Conservation (phyloP, 345 rosid genomes). For the Pseudoturritis turrita region DNA sequence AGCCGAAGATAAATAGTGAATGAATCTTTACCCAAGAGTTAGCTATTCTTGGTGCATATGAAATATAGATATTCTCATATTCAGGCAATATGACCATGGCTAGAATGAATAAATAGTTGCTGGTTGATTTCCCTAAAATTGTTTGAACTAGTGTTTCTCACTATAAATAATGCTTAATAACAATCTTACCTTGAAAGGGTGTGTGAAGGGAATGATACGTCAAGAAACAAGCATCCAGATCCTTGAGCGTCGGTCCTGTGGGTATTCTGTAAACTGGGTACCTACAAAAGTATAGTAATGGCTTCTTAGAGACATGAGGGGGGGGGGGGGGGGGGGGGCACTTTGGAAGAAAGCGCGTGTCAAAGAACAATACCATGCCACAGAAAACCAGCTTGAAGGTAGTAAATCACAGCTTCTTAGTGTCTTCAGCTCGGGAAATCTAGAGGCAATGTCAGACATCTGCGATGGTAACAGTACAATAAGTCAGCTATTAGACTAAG, state of each 20-base stretch:
- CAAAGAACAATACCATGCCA: conserved; percentile 63
- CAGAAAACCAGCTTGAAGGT: conserved; percentile 85
- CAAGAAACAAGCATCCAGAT: conserved; percentile 92
- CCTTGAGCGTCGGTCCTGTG: conserved; percentile 78
- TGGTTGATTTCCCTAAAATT: neutral
- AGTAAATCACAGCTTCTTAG: conserved; percentile 70
- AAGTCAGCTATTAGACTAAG: too few relatives aligned
- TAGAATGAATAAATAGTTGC: neutral
- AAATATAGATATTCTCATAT: too few relatives aligned
- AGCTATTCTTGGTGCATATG: neutral
- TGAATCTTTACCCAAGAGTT: neutral
- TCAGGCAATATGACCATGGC: neutral
- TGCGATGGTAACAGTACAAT: conserved; percentile 27
- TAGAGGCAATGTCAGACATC: conserved; percentile 64
- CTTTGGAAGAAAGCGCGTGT: neutral
- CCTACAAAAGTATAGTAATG: conserved; percentile 34
- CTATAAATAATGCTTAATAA: neutral
- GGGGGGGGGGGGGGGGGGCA: too few relatives aligned
- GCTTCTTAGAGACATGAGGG: neutral
- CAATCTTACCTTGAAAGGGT: conserved; percentile 45
- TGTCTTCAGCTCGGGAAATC: conserved; percentile 58
- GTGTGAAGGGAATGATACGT: conserved; percentile 77
- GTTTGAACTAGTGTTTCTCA: neutral
- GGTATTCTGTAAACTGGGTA: conserved; percentile 96
- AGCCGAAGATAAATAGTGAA: neutral